phyloP scores from a whole-genome alignment of 495 filamentous ascomycete genomes.

The Chaetomium cochliodes region DNA sequence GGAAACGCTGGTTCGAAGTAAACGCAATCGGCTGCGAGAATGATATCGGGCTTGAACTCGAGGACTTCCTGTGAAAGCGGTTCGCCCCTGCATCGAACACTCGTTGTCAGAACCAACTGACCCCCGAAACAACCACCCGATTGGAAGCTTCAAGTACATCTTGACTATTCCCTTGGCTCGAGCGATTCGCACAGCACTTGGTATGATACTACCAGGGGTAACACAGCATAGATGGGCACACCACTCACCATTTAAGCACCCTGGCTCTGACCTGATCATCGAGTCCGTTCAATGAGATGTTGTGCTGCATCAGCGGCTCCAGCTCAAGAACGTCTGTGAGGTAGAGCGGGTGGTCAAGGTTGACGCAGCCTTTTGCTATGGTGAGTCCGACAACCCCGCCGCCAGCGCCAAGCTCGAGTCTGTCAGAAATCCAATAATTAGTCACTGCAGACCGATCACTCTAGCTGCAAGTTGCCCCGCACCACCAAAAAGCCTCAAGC shows the following conservation, averaged over 20 bases:
- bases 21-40: slow-evolving; percentile 93
- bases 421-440: slow-evolving; percentile 39
- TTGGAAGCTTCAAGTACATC: not conserved
- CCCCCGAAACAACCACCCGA: slow-evolving; percentile 12
- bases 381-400: slow-evolving; percentile 81
- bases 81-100: slow-evolving; percentile 49
- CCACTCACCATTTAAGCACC: slow-evolving; percentile 71
- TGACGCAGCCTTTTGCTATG: slow-evolving; percentile 57
- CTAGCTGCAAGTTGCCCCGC: not conserved
- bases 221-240: slow-evolving; percentile 14
- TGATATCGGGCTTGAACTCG: slow-evolving; percentile 62
- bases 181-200: not conserved
- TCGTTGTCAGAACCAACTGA: slow-evolving; percentile 28
- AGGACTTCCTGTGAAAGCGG: slow-evolving; percentile 49
- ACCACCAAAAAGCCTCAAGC: not conserved
- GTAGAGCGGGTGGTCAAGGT: slow-evolving; percentile 53
- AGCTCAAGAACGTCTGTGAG: slow-evolving; percentile 88
- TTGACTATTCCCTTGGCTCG: not conserved
- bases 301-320: slow-evolving; percentile 76
- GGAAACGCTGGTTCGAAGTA: slow-evolving; percentile 97
- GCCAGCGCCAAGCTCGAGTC: slow-evolving; percentile 89
- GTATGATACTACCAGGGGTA: slow-evolving; percentile 5
- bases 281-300: slow-evolving; percentile 75
- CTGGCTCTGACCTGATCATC: slow-evolving; percentile 57
- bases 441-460: slow-evolving; percentile 10